Conservation (phyloP, 805 yeast genomes). For the Torulaspora franciscae region DNA sequence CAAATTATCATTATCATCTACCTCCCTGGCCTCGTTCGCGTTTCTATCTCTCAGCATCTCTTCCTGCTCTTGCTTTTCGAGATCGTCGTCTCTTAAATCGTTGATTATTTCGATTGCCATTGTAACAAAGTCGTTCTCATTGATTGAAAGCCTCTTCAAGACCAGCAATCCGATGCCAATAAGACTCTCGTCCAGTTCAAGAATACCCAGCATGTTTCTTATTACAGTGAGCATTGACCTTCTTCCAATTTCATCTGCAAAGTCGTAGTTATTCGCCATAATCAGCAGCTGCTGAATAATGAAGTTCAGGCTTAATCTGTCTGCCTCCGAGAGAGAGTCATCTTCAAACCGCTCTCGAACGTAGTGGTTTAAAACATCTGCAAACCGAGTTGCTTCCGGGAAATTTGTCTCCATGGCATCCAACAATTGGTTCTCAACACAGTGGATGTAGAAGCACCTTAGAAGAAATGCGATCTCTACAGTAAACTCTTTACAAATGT, state of each 20-base stretch:
- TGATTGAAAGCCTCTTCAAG: constrained; percentile 63
- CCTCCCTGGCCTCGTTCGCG: constrained; percentile 15
- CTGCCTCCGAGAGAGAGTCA: constrained; percentile 34
- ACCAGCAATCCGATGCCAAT: constrained; percentile 58
- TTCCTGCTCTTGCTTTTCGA: constrained; percentile 37
- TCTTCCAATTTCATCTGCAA: constrained; percentile 86
- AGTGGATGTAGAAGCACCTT: constrained; percentile 60
- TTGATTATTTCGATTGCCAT: constrained; percentile 82
- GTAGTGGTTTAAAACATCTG: constrained; percentile 53
- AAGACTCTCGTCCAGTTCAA: constrained; percentile 49
- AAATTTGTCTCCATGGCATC: constrained; percentile 61
- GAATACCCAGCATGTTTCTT: constrained; percentile 55
- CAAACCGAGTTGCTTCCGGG: constrained; percentile 75
- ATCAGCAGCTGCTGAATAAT: constrained; percentile 67
- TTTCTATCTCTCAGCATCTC: constrained; percentile 14
- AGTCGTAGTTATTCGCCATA: constrained; percentile 70
- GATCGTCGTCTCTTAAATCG: constrained; percentile 69
- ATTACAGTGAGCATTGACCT: constrained; percentile 61
- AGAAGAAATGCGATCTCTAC: constrained; percentile 72
- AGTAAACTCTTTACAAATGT: constrained; percentile 63
- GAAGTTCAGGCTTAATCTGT: constrained; percentile 59
- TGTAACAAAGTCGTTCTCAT: constrained; percentile 77
- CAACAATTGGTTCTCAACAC: constrained; percentile 47
- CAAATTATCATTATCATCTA: constrained; percentile 32
- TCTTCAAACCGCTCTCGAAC: constrained; percentile 42